A percentile compares a stretch with the other conserved stretches of the same genome.
These are phyloP conservation scores for Aristolochia californica DNA, from an alignment of 164 flowering plant genomes.

Conservation along the genomic window DNA sequence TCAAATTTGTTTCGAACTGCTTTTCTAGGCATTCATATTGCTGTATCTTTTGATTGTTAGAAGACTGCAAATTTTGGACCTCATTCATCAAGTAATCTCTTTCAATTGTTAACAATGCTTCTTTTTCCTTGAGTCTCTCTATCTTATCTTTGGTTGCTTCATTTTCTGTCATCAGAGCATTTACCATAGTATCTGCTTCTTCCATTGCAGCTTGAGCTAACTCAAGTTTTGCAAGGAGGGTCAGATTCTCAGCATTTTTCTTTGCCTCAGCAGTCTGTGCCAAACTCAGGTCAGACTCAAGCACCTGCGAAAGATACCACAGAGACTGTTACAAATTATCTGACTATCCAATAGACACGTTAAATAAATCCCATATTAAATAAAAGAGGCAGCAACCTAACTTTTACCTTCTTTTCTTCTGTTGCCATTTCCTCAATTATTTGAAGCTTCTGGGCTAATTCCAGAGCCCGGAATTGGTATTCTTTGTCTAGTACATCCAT, in stretches of 20 bases:
- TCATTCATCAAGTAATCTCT: conserved; percentile 29
- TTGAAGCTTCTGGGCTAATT: conserved; percentile 34
- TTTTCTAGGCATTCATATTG: conserved; percentile 35
- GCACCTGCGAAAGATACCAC: conserved; percentile 27
- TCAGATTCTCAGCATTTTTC: conserved; percentile 60
- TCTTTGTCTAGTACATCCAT: conserved; percentile 34
- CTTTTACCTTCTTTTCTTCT: conserved; percentile 19
- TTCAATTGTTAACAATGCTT: conserved; percentile 24
- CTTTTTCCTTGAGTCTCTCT: conserved; percentile 31
- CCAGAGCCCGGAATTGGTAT: conserved; percentile 23
- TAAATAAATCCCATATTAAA: background rate
- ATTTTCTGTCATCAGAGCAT: conserved; percentile 64
- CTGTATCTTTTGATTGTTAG: conserved; percentile 25
- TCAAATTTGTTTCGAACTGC: conserved; percentile 26
- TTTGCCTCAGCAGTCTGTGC: conserved; percentile 46
- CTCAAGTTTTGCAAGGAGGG: conserved; percentile 58
- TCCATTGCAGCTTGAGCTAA: conserved; percentile 68
- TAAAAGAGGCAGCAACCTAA: background rate
- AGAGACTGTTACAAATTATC: background rate
- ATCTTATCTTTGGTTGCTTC: conserved; percentile 56
- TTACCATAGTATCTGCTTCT: conserved; percentile 78
- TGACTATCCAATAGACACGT: background rate
- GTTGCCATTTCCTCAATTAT: conserved; percentile 24
- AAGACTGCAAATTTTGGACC: conserved; percentile 37
- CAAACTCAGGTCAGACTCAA: conserved; percentile 50